Conservation (phyloP, 31 red algal species). For the Endocladia muricata region DNA sequence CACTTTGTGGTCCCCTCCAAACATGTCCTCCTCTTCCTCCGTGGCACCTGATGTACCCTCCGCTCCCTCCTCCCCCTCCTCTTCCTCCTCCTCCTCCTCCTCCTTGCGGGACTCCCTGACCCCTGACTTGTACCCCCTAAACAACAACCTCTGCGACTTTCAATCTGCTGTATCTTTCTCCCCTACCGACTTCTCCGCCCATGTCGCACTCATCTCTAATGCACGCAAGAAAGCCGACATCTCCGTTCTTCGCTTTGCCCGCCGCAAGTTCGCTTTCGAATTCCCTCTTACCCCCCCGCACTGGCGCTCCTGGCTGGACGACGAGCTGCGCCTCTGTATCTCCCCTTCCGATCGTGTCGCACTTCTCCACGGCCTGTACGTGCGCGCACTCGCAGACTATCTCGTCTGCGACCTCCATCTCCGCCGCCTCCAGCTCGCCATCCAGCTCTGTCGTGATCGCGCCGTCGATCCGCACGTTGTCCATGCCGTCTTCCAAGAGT, state of each 20-base stretch:
- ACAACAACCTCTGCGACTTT: neutral
- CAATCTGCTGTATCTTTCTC: neutral
- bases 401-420: constrained; percentile 14
- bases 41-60: neutral
- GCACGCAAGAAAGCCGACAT: constrained; percentile 6
- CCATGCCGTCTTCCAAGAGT: neutral
- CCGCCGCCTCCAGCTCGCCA: constrained; percentile 4
- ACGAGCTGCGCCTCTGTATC: constrained; percentile 23
- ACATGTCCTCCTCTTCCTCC: neutral
- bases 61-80: neutral
- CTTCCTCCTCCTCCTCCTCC: neutral
- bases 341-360: neutral
- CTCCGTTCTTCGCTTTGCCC: constrained; percentile 12
- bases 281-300: constrained; percentile 21
- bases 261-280: constrained; percentile 16
- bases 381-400: constrained; percentile 29
- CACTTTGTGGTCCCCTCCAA: too few species aligned
- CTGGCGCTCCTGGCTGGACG: constrained; percentile 42
- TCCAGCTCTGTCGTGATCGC: neutral
- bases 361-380: constrained; percentile 8
- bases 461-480: neutral
- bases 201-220: constrained; percentile 2
- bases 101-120: neutral
- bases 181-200: neutral
- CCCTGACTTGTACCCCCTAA: neutral